Conservation (phyloP, 2,329 filamentous ascomycete species). For the Sarocladium brachiariae region DNA sequence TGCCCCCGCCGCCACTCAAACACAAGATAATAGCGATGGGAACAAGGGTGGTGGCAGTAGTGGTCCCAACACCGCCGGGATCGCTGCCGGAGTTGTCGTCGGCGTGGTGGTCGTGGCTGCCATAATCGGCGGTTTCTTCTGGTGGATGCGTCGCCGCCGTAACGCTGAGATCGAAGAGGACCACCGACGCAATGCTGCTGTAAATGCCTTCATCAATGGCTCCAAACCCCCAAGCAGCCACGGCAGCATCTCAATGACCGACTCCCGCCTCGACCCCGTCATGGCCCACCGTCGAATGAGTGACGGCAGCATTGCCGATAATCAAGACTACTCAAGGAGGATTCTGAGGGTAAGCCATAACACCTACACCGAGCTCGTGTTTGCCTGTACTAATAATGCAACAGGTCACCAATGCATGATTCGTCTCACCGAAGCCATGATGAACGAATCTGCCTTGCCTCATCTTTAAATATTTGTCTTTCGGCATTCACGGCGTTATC, state of each 20-base stretch:
- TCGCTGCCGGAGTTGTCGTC: constrained; percentile 82
- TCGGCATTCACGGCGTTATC: constrained; percentile 37
- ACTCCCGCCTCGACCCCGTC: constrained; percentile 80
- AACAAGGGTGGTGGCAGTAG: constrained; percentile 19
- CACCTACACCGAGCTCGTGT: background rate
- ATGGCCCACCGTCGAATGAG: constrained; percentile 80
- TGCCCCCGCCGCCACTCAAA: constrained; percentile 11
- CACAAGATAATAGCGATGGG: constrained; percentile 6
- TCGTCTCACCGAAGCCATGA: constrained; percentile 14
- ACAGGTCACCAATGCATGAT: constrained; percentile 55
- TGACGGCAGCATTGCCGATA: constrained; percentile 93
- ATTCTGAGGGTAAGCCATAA: constrained; percentile 76
- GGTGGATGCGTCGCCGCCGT: constrained; percentile 68
- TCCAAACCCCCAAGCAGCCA: constrained; percentile 55
- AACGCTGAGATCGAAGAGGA: constrained; percentile 77
- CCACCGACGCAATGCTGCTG: constrained; percentile 72
- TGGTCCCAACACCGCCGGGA: constrained; percentile 68
- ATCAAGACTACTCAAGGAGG: constrained; percentile 91
- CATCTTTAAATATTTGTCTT: constrained; percentile 16
- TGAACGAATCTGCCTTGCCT: constrained; percentile 27
- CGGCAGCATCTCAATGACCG: constrained; percentile 63
- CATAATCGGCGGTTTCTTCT: constrained; percentile 61
- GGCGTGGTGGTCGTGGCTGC: constrained; percentile 65
- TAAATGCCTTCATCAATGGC: constrained; percentile 67
- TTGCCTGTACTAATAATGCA: constrained; percentile 13